phyloP scores from a whole-genome alignment of 192 early-diverging fungal genomes.

The Lobosporangium transversale region DNA sequence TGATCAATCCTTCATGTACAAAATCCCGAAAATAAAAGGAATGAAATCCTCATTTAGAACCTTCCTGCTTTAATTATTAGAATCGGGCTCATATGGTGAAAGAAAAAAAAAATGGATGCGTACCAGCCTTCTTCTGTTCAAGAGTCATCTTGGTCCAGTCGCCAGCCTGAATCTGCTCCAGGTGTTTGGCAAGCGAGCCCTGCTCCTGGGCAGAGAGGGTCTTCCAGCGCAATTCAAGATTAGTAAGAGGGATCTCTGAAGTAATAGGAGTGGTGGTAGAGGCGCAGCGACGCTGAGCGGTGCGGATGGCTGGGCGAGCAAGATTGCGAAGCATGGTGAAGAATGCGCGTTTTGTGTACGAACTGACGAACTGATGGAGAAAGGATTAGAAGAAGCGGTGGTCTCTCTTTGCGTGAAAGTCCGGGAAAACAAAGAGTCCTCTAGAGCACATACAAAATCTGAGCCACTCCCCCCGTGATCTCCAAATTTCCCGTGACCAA shows the following conservation, averaged over 20 bases:
- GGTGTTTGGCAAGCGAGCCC: constrained; percentile 78
- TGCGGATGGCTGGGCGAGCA: constrained; percentile 60
- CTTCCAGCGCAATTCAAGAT: constrained; percentile 71
- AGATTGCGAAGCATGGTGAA: constrained; percentile 71
- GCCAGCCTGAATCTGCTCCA: constrained; percentile 89
- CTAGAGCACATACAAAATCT: too few species aligned
- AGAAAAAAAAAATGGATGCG: constrained; percentile 8
- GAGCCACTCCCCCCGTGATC: too few species aligned
- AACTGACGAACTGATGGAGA: background rate
- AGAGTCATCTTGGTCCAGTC: constrained; percentile 94
- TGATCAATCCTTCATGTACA: too few species aligned
- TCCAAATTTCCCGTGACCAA: too few species aligned
- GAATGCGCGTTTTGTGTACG: background rate
- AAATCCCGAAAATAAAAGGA: too few species aligned
- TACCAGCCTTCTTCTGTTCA: constrained; percentile 96
- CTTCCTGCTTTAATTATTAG: too few species aligned
- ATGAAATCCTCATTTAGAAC: too few species aligned
- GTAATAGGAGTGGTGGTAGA: constrained; percentile 52
- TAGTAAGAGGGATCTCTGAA: constrained; percentile 58
- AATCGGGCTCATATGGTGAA: background rate
- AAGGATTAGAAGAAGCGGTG: background rate
- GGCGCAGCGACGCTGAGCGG: constrained; percentile 58
- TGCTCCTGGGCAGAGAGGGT: constrained; percentile 81
- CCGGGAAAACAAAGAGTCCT: too few species aligned
- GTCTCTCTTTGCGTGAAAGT: too few species aligned